Base-by-base conservation (phyloP, 345 rosid genomes). In the Camelina laxa region DNA sequence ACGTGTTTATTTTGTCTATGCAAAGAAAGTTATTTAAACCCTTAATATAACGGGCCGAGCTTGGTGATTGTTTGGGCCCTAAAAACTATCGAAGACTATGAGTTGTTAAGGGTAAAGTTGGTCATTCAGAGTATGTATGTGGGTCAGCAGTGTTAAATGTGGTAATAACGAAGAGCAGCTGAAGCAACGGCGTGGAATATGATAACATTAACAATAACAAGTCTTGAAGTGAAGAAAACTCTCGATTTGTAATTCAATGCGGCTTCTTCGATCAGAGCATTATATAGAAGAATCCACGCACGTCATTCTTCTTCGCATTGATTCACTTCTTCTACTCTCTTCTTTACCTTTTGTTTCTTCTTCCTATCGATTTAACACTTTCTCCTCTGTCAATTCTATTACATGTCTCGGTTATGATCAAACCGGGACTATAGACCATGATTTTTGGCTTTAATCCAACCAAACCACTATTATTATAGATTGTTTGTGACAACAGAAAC, bases 171-270 rank as follows among this genome's bases (percentile, higher is more conserved):
- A 60, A 21, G 57, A 67, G 44, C 79, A 75, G 79, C 79, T 68
- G 70, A 61, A 69, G 56, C 41, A 44, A 44, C 70, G 80, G 80
- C 70, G 75, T 44, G 22, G 22, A 64, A 69, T 68, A 69, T 61
- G 75, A 51, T 24, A 59, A 20, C 44, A 12, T 12, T 41, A 6
- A 33, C 35, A 39, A 22, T 22, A 22, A 9, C 69, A 54, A 31
- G 67, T 60, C 74, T 75, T 69, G 17, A 67, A 75, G 67, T 67
- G 45, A 65, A 45, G 50, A 73, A 33, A 8, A 33, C 36, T 33
- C 71, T 44, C 65, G 1, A 3, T 3, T 64, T 47, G 0, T 33
- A 15, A 65, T 74, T 65, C 50, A 64, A 44, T 73, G 70, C 70
- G 5, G 5, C 17, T 72, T 72, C 14, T 21, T 38, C 38, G 70